Evolutionary conservation across 495 filamentous ascomycete genomes (phyloP).

Genomic region (Aspergillus bridgeri): DNA sequence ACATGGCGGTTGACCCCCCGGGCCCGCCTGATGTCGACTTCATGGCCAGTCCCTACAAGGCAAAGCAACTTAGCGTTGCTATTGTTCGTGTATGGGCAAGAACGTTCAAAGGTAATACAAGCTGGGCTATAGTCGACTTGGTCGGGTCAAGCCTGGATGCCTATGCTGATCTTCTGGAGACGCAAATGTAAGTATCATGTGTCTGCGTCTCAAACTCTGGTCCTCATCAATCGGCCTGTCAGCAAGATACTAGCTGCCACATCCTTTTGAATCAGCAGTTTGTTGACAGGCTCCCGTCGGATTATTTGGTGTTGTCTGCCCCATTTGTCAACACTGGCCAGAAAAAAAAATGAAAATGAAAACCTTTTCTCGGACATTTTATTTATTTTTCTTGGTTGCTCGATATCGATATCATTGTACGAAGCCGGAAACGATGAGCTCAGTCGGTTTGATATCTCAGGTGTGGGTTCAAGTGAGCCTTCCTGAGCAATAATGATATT

Average conservation of each 20-base stretch:
- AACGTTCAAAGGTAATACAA: constrained; percentile 54
- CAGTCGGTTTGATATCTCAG: background rate
- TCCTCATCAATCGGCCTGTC: background rate
- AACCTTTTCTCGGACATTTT: no score
- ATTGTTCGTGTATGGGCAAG: constrained; percentile 53
- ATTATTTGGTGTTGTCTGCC: background rate
- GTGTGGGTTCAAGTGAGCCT: background rate
- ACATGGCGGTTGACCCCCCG: constrained; percentile 57
- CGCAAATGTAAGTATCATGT: constrained; percentile 14
- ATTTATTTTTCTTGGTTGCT: no score
- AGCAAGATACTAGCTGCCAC: no score
- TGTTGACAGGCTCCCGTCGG: background rate
- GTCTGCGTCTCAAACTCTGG: background rate
- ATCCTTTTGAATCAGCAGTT: background rate
- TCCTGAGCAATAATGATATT: constrained; percentile 8
- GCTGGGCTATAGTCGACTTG: constrained; percentile 51
- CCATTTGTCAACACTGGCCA: background rate
- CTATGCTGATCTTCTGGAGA: constrained; percentile 42
- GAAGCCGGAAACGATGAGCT: background rate
- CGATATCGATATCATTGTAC: background rate
- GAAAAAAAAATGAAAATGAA: no score
- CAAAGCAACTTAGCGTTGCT: constrained; percentile 46
- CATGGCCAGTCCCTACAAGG: constrained; percentile 44
- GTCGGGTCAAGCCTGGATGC: constrained; percentile 46
- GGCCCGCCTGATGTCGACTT: constrained; percentile 44